These are phyloP conservation scores for Salvia miltiorrhiza DNA, from an alignment of 257 asterid genomes.

Conservation along the genomic window DNA sequence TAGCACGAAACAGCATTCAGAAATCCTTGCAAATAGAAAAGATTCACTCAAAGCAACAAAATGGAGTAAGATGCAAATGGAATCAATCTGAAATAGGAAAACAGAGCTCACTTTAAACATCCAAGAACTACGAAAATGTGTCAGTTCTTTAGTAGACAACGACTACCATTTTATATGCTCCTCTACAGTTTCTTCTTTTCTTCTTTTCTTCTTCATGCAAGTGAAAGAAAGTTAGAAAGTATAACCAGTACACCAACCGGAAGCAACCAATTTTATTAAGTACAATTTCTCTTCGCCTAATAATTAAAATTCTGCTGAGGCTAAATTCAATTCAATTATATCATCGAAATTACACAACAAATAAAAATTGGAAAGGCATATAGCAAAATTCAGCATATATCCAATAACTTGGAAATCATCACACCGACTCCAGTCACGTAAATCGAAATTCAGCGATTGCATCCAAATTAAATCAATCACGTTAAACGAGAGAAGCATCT, in stretches of 20 bases:
- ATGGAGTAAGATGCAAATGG: background rate
- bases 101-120: background rate
- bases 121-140: background rate
- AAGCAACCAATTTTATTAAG: background rate
- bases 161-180: background rate
- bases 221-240: too few relatives aligned
- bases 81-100: background rate
- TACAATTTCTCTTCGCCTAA: background rate
- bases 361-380: background rate
- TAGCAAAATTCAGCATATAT: background rate
- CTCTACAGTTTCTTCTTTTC: background rate
- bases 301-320: background rate
- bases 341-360: background rate
- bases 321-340: background rate
- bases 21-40: background rate
- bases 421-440: background rate
- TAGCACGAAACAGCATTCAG: background rate
- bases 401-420: background rate
- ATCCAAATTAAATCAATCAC: background rate
- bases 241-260: background rate
- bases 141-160: background rate
- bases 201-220: background rate
- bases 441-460: background rate
- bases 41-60: background rate
- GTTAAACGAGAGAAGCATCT: background rate